Conservation (phyloP, 2,329 filamentous ascomycete species). For the Fusarium robinianum region DNA sequence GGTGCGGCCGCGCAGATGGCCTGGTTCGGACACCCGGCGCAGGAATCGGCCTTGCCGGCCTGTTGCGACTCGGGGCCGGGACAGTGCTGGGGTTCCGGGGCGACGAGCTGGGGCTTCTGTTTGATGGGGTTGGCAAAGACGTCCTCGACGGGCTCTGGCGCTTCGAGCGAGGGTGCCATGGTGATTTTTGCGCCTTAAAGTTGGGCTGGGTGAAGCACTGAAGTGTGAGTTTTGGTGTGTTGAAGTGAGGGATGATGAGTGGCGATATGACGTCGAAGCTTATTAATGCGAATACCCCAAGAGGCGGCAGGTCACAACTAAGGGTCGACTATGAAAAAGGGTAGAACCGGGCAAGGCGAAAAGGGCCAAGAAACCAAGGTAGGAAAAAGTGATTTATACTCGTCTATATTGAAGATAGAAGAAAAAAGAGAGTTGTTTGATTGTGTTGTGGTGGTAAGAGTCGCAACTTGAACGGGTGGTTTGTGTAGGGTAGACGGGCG, state of each 20-base stretch:
- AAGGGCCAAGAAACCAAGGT: neutral
- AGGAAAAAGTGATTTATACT: too few species aligned
- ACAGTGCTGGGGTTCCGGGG: conserved; percentile 95
- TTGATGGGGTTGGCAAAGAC: conserved; percentile 78
- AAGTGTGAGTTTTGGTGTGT: conserved; percentile 1
- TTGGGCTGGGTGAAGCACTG: conserved; percentile 1
- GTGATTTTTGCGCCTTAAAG: conserved; percentile 14
- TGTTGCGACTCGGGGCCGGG: conserved; percentile 82
- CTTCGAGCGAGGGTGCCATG: conserved; percentile 85
- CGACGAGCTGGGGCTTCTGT: conserved; percentile 80
- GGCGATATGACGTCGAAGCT: conserved; percentile 26
- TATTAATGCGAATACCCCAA: conserved; percentile 26
- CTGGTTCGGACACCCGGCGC: conserved; percentile 95
- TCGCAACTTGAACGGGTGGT: too few species aligned
- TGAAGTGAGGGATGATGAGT: conserved; percentile 9
- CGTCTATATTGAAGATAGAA: neutral
- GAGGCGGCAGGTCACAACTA: too few species aligned
- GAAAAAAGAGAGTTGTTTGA: neutral
- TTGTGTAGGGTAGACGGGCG: neutral
- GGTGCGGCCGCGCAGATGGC: conserved; percentile 91
- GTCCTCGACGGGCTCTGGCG: conserved; percentile 66
- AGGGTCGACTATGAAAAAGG: too few species aligned
- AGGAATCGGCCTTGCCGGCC: conserved; percentile 76
- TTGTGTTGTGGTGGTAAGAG: too few species aligned
- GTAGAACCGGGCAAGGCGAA: neutral